These are phyloP conservation scores for Camelina laxa DNA, from an alignment of 345 rosid genomes.

Conservation along the genomic window DNA sequence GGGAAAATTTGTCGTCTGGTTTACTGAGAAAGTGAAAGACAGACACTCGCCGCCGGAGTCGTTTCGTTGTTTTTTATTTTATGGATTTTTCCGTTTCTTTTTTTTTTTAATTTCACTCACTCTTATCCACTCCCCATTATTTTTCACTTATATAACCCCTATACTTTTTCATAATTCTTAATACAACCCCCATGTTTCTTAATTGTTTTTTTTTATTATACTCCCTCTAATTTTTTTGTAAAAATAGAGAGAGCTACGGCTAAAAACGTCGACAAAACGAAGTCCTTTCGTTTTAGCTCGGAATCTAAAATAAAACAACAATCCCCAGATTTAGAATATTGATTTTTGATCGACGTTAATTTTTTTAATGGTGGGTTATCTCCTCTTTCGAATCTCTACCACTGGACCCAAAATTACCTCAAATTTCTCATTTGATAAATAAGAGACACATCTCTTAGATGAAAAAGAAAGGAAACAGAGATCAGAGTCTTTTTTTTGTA, in stretches of 20 bases:
- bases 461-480: conserved; percentile 9
- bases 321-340: conserved; percentile 29
- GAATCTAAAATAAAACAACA: conserved; percentile 15
- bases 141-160: no score
- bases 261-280: neutral
- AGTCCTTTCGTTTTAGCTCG: conserved; percentile 16
- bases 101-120: neutral
- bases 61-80: conserved; percentile 20
- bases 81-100: neutral
- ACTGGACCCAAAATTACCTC: conserved; percentile 25
- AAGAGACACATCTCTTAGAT: conserved; percentile 8
- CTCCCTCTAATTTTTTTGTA: no score
- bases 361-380: conserved; percentile 16
- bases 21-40: conserved; percentile 29
- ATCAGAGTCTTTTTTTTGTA: conserved; percentile 6
- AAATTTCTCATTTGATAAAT: conserved; percentile 35
- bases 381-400: conserved; percentile 43
- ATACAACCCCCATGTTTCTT: no score
- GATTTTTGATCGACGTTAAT: neutral
- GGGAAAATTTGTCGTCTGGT: conserved; percentile 21
- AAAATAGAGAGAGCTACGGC: neutral
- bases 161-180: no score
- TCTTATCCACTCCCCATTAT: neutral
- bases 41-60: conserved; percentile 22
- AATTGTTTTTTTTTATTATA: no score